A percentile compares a stretch with the other conserved stretches of the same genome.
Conservation (phyloP, 2,329 filamentous ascomycete genomes). For the Cladosporium oxysporum region DNA sequence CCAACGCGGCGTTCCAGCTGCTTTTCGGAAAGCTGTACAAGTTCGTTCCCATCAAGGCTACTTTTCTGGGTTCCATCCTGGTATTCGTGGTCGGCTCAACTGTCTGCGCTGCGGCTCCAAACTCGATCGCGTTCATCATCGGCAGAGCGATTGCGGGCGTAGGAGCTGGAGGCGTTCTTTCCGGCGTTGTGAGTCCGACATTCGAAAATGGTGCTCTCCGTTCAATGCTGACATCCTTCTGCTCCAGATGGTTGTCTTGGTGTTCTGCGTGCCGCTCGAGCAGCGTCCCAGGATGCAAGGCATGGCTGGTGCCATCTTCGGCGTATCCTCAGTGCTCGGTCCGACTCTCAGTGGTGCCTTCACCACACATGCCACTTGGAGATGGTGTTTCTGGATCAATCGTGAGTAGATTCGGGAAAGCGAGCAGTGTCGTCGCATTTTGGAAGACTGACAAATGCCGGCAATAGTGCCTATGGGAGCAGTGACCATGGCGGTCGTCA, state of each 20-base stretch:
- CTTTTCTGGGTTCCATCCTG: constrained; percentile 45
- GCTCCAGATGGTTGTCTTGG: not conserved
- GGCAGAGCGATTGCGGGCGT: constrained; percentile 55
- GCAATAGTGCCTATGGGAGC: not conserved
- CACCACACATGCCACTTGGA: constrained; percentile 40
- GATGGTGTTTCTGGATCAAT: constrained; percentile 54
- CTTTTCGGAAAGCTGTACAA: constrained; percentile 52
- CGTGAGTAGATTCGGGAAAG: constrained; percentile 8
- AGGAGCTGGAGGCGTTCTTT: constrained; percentile 53
- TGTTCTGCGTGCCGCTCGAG: constrained; percentile 44
- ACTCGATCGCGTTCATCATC: constrained; percentile 52
- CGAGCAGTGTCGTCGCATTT: not conserved
- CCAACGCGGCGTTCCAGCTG: constrained; percentile 45
- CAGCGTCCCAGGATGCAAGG: constrained; percentile 53
- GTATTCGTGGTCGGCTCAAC: constrained; percentile 56
- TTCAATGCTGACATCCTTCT: not conserved
- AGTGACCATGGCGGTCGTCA: not conserved
- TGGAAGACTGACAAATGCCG: not conserved
- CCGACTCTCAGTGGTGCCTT: constrained; percentile 47
- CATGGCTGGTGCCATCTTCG: constrained; percentile 45
- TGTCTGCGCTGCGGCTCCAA: constrained; percentile 54
- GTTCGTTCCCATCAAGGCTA: constrained; percentile 50
- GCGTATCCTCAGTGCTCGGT: constrained; percentile 33
- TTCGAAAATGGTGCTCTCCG: too few relatives aligned
- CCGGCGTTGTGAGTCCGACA: constrained; percentile 41